Evolutionary conservation across 495 filamentous ascomycete species (phyloP), one percentile per base, ranked within the genome.

Genomic region (Trichoderma reesei): DNA sequence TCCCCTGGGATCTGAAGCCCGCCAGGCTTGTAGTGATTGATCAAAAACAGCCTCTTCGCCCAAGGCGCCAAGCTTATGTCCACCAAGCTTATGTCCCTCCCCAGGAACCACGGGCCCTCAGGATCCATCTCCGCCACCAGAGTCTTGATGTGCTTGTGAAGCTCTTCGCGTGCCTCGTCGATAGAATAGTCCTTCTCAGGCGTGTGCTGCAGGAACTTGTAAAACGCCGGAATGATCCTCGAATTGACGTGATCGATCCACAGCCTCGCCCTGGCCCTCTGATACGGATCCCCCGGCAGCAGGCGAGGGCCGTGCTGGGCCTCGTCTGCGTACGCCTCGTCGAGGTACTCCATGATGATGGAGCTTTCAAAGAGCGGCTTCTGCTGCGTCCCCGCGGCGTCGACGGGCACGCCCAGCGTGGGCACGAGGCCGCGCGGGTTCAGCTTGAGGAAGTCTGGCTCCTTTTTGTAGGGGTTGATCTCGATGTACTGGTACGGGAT

Each of bases 401-500:
- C 64, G 0, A 65, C 33, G 0, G 74, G 72, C 5, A 78, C 71
- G 0, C 67, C 75, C 0, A 90, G 75, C 3, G 86, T 90, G 8
- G 88, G 89, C 2, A 90, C 84, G 8, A 91, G 76, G 3, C 87
- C 86, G 13, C 86, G 82, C 1, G 86, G 88, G 67, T 90, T 90
- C 46, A 90, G 79, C 6, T 76, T 73, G 16, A 90, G 80, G 16
- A 89, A 85, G 9, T 79, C 81, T 38, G 80, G 72, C 0, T 80
- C 81, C 68, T 90, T 90, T 70, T 83, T 73, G 80, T 89, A 89
- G 5, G 88, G 88, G 70, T 89, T 88, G 67, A 86, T 79, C 69
- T 92, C 86, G 67, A 89, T 80, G 72, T 88, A 90, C 69, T 90
- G 81, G 70, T 90, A 85, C 46, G 85, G 83, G 61, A 88, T 85